These are phyloP conservation scores for Aspergillus wentii DNA, from an alignment of 495 filamentous ascomycete species.

Conservation along the genomic window DNA sequence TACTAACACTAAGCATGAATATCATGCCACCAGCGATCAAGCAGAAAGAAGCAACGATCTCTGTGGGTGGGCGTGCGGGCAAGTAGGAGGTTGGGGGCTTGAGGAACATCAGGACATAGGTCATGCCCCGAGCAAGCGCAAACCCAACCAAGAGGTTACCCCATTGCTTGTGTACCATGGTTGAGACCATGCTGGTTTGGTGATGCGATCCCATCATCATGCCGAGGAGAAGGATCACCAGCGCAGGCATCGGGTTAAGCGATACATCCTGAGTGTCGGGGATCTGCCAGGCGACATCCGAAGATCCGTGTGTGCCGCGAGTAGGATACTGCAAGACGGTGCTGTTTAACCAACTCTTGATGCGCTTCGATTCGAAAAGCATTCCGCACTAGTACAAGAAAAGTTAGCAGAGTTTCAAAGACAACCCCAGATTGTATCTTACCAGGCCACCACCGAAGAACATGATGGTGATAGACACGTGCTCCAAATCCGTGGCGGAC, in stretches of 20 bases:
- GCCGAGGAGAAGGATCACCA: conserved; percentile 81
- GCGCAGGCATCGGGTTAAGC: conserved; percentile 83
- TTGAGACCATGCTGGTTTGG: conserved; percentile 76
- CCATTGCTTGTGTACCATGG: conserved; percentile 95
- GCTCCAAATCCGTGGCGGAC: conserved; percentile 79
- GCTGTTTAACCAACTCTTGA: conserved; percentile 68
- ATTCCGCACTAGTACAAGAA: conserved; percentile 75
- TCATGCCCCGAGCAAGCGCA: conserved; percentile 69
- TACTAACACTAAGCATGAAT: conserved; percentile 86
- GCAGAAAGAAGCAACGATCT: conserved; percentile 81
- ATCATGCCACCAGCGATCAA: conserved; percentile 81
- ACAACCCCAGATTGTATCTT: conserved; percentile 20
- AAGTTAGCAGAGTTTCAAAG: neutral
- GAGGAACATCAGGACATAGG: conserved; percentile 75
- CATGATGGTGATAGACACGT: conserved; percentile 86
- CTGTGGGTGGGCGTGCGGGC: conserved; percentile 87
- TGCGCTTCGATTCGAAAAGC: conserved; percentile 74
- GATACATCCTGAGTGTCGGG: conserved; percentile 70
- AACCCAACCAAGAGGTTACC: conserved; percentile 80
- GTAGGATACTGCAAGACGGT: conserved; percentile 42
- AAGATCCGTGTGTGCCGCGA: conserved; percentile 29
- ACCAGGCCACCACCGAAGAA: conserved; percentile 94
- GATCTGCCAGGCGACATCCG: conserved; percentile 46
- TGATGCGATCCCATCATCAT: conserved; percentile 95
- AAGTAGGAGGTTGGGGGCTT: conserved; percentile 78